Evolutionary conservation across 2,329 filamentous ascomycete genomes (phyloP).

Genomic region (Nigrospora sphaerica): DNA sequence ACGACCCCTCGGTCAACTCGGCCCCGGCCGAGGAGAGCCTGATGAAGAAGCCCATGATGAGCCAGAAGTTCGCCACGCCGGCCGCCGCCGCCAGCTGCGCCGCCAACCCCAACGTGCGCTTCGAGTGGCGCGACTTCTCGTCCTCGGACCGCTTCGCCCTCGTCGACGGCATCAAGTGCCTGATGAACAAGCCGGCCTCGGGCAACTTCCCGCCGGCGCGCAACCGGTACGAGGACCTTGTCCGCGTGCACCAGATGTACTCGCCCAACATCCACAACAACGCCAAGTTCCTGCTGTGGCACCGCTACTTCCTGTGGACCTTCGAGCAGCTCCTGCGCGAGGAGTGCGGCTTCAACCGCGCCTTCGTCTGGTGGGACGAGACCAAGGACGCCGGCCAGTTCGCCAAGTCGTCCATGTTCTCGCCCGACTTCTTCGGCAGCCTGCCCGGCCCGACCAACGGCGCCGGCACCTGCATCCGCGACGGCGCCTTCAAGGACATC

Average conservation of each 20-base stretch:
- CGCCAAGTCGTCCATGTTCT: conserved; percentile 18
- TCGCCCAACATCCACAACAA: conserved; percentile 23
- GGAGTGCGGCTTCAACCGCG: conserved; percentile 23
- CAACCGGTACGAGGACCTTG: conserved; percentile 26
- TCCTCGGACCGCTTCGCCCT: conserved; percentile 19
- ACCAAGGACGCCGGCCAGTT: conserved; percentile 24
- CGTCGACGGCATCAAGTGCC: conserved; percentile 19
- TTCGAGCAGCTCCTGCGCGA: conserved; percentile 16
- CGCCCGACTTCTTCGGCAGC: conserved; percentile 18
- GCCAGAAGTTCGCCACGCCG: background rate
- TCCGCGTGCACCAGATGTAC: conserved; percentile 22
- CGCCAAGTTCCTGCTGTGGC: conserved; percentile 24
- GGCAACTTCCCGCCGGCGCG: conserved; percentile 15
- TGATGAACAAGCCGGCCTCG: conserved; percentile 16
- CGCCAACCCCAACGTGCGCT: conserved; percentile 19
- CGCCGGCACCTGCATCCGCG: conserved; percentile 17
- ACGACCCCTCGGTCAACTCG: conserved; percentile 1
- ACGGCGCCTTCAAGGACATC: conserved; percentile 17
- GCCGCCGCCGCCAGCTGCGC: conserved; percentile 2
- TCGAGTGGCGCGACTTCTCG: conserved; percentile 24
- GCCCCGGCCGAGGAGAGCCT: no score
- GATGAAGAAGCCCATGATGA: background rate
- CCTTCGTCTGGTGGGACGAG: conserved; percentile 26
- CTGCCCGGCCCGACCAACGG: conserved; percentile 16
- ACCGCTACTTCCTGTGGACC: conserved; percentile 13